Evolutionary conservation across 139 green algal genomes (phyloP).

Genomic region (Nannochloris sp.): DNA sequence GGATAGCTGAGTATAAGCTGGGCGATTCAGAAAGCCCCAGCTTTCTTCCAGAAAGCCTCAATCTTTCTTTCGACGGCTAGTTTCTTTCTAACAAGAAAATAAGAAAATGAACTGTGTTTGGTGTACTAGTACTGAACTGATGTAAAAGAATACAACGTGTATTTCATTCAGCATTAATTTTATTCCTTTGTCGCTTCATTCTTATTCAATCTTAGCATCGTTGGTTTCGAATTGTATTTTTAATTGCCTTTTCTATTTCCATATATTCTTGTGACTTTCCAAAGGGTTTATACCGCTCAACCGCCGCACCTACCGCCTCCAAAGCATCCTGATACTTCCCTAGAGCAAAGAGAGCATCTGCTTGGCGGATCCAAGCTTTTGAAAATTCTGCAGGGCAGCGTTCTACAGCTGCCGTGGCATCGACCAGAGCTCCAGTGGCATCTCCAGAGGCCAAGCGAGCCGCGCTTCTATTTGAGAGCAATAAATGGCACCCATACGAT

Average conservation of each 20-base stretch:
- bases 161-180: background rate
- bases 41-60: no score
- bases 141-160: background rate
- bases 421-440: conserved; percentile 29
- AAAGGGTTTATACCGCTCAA: background rate
- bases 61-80: no score
- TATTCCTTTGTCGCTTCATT: background rate
- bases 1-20: no score
- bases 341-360: conserved; percentile 37
- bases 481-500: conserved; percentile 27
- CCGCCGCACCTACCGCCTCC: background rate
- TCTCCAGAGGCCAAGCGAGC: conserved; percentile 33
- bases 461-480: conserved; percentile 47
- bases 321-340: conserved; percentile 21
- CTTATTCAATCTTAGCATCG: background rate
- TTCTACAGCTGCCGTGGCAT: conserved; percentile 37
- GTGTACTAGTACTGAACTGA: no score
- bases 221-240: background rate
- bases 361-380: conserved; percentile 44
- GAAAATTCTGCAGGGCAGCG: conserved; percentile 36
- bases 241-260: background rate
- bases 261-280: background rate
- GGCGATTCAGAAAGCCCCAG: no score
- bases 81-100: no score
- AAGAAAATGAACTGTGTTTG: no score